Evolutionary conservation across 306 rosid genomes (phyloP), one percentile per base, ranked within the genome.

Genomic region (Mimosa bimucronata): DNA sequence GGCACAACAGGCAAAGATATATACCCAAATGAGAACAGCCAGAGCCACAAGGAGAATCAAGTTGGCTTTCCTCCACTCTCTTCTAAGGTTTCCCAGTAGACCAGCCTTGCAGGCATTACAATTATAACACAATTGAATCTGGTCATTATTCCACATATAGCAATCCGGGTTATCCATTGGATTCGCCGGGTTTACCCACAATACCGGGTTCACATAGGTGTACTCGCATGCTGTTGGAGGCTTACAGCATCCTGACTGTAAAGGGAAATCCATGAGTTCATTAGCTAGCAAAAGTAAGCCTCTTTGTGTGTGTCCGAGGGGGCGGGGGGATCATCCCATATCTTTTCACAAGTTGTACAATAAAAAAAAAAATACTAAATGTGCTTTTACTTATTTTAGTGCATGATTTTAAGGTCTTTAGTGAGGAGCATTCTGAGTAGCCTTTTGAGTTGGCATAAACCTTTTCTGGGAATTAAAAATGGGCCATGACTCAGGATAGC

Each of bases 71-170:
- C 97, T 93, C 99, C 99, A 95, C 81, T 95, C 99, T 67, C 79
- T 52, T 77, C 97, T 86, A 10, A 95, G 90, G 86, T 90, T 95
- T 15, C 99, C 99, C 66, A 95, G 26, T 9, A 93, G 83, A 48
- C 99, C 99, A 71, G 98, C 99, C 80, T 90, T 93, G 87, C 99
- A 95, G 0, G 99, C 88, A 79, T 89, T 82, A 81, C 99, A 95
- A 80, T 89, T 88, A 85, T 93, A 95, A 86, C 99, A 95, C 28
- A 93, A 81, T 34, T 87, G 88, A 77, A 50, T 90, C 40, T 86
- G 99, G 83, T 95, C 99, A 81, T 93, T 95, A 92, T 76, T 90
- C 99, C 99, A 95, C 52, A 88, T 15, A 30, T 67, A 77, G 87
- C 99, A 93, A 86, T 95, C 99, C 19, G 84, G 90, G 71, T 92